These are phyloP conservation scores for Trichoderma reesei DNA, from an alignment of 495 filamentous ascomycete species.

Conservation along the genomic window DNA sequence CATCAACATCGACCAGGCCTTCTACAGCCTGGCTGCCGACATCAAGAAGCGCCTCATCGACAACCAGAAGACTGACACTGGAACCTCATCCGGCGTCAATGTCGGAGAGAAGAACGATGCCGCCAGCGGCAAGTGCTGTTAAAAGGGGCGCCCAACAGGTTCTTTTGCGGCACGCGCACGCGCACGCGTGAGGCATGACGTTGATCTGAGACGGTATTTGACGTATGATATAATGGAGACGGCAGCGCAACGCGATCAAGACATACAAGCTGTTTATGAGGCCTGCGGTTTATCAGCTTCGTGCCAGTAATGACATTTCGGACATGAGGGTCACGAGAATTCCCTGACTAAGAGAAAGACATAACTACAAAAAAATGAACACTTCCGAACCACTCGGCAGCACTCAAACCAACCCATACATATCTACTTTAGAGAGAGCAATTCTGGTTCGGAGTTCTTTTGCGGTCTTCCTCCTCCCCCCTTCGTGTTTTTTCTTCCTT, in stretches of 20 bases:
- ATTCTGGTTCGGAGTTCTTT: constrained; percentile 10
- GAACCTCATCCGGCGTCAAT: constrained; percentile 54
- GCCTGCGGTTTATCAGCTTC: not conserved
- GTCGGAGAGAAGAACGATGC: constrained; percentile 54
- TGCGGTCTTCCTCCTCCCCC: not conserved
- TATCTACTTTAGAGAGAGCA: constrained; percentile 9
- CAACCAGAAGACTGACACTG: constrained; percentile 68
- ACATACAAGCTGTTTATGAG: constrained; percentile 8
- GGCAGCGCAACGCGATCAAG: constrained; percentile 16
- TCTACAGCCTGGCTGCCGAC: constrained; percentile 87
- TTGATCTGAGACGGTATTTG: constrained; percentile 9
- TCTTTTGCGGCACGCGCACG: not conserved
- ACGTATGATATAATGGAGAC: constrained; percentile 3
- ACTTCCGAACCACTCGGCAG: not conserved
- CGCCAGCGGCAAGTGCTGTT: constrained; percentile 82
- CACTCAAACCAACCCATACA: not conserved
- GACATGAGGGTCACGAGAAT: constrained; percentile 5
- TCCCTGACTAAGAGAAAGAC: not conserved
- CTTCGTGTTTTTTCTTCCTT: not conserved
- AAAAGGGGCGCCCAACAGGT: constrained; percentile 21
- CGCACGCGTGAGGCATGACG: constrained; percentile 4
- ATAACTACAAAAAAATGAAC: no score
- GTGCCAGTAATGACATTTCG: constrained; percentile 8
- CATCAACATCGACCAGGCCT: constrained; percentile 99
- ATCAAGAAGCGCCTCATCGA: constrained; percentile 96